phyloP scores from a whole-genome alignment of 2,329 filamentous ascomycete species.

The Colletotrichum somersetense region DNA sequence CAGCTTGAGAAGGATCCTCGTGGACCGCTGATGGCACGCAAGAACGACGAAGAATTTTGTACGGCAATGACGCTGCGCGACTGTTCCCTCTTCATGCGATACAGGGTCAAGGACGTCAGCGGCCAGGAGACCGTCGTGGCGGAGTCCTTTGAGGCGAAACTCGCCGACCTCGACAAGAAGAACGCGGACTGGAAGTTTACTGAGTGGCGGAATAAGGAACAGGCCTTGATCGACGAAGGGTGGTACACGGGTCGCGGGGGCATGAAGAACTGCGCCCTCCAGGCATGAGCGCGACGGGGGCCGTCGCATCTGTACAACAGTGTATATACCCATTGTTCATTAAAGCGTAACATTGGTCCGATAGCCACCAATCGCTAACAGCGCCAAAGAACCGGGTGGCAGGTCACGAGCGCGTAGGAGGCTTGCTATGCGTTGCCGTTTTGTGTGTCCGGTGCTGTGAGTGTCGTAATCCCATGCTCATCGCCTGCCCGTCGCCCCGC shows the following conservation, averaged over 20 bases:
- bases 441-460: neutral
- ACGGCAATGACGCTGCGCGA: constrained; percentile 86
- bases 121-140: constrained; percentile 24
- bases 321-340: constrained; percentile 27
- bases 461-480: neutral
- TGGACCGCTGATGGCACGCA: constrained; percentile 58
- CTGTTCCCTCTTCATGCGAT: constrained; percentile 78
- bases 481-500: neutral
- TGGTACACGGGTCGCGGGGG: constrained; percentile 66
- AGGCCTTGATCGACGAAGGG: constrained; percentile 71
- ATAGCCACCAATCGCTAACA: neutral
- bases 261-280: constrained; percentile 38
- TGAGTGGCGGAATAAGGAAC: constrained; percentile 77
- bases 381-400: neutral
- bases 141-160: constrained; percentile 64
- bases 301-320: constrained; percentile 21
- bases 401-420: neutral
- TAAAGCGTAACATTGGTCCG: constrained; percentile 24
- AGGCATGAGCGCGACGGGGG: neutral
- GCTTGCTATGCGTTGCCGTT: neutral
- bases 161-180: constrained; percentile 85
- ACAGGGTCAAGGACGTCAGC: constrained; percentile 14
- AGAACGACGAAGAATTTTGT: constrained; percentile 63
- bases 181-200: constrained; percentile 73
- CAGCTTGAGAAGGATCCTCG: constrained; percentile 59